Conservation (phyloP, 2,329 filamentous ascomycete genomes). For the Talaromyces sp. region DNA sequence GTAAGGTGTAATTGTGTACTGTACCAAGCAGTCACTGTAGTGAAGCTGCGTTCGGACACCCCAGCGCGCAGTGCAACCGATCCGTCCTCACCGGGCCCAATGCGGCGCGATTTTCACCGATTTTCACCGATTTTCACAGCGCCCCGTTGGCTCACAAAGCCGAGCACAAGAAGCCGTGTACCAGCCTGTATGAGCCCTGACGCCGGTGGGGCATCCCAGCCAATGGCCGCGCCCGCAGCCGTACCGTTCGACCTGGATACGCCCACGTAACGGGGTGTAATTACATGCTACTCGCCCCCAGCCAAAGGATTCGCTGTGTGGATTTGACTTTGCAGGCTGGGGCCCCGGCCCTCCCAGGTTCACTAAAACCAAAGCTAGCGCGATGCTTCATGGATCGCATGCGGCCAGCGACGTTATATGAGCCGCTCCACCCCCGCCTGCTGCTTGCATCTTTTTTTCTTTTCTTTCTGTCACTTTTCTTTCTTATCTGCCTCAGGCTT, state of each 20-base stretch:
- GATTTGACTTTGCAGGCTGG: background rate
- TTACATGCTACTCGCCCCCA: background rate
- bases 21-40: no score
- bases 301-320: background rate
- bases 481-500: background rate
- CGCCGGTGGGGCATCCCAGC: background rate
- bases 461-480: background rate
- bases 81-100: background rate
- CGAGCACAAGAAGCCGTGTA: background rate
- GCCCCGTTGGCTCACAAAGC: background rate
- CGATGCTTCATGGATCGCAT: background rate
- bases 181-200: background rate
- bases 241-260: background rate
- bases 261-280: background rate
- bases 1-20: no score
- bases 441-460: background rate
- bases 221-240: background rate
- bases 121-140: background rate
- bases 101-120: background rate
- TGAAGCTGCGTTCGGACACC: background rate
- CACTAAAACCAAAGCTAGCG: no score
- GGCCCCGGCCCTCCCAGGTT: background rate
- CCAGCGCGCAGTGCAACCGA: background rate
- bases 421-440: slow-evolving; percentile 1
- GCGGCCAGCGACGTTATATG: slow-evolving; percentile 9